These are phyloP conservation scores for Eutrema salsugineum DNA, from an alignment of 441 rosid species.

Conservation along the genomic window DNA sequence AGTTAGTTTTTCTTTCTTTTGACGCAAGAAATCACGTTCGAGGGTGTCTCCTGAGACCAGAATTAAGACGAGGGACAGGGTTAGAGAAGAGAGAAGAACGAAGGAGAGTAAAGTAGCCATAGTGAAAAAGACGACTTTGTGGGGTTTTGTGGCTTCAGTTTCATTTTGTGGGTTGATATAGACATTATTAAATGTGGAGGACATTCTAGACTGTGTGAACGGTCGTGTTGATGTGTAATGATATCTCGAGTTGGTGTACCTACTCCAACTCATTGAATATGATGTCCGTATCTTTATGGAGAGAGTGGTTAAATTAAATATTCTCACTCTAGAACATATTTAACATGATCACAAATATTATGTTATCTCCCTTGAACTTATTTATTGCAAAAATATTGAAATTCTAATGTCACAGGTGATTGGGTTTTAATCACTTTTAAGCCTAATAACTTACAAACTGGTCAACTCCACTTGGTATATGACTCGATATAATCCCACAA, in stretches of 20 bases:
- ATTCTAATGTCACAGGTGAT: too few relatives aligned
- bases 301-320: not conserved
- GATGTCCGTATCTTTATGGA: not conserved
- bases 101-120: conserved; percentile 9
- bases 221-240: not conserved
- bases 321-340: not conserved
- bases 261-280: conserved; percentile 4
- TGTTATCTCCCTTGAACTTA: too few relatives aligned
- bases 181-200: not conserved
- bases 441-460: too few relatives aligned
- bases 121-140: not conserved
- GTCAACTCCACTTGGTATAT: too few relatives aligned
- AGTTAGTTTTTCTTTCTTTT: conserved; percentile 28
- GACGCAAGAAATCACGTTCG: not conserved
- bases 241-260: conserved; percentile 15
- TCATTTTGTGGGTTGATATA: not conserved
- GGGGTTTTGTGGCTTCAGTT: conserved; percentile 9
- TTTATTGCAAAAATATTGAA: too few relatives aligned
- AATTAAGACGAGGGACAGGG: not conserved
- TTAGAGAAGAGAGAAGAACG: conserved; percentile 10
- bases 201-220: not conserved
- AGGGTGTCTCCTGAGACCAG: conserved; percentile 10
- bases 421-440: too few relatives aligned
- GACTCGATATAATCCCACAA: too few relatives aligned
- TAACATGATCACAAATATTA: too few relatives aligned